Evolutionary conservation across 495 filamentous ascomycete species (phyloP), one percentile per base, ranked within the genome.

Genomic region (Tuber aestivum): DNA sequence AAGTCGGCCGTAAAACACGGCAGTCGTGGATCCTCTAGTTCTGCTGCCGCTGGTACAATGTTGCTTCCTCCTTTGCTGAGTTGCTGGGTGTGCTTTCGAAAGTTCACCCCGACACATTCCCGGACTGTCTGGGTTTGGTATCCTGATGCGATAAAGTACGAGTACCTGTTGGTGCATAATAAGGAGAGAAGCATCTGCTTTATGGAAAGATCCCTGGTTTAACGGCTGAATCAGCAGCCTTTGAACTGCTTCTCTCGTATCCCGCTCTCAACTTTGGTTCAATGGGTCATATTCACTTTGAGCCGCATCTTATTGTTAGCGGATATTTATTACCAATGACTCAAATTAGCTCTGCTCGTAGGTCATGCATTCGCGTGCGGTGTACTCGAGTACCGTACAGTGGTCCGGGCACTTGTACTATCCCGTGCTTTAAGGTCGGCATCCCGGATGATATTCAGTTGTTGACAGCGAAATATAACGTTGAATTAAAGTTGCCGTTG

Each of bases 101-200:
- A 78, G 56, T 10, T 65, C n/a, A 79, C 78, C 78, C 77, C 78
- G 76, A 79, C 78, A 45, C 61, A 75, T 72, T 72, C 74, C 56
- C 41, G 45, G 32, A 69, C 69, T 68, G 32, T 70, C 77, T 73
- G 41, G 70, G 56, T 79, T 75, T 68, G 77, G 78, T 14, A 79
- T 75, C 42, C 61, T 27, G 77, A 79, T 68, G 78, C 78, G 78
- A 75, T 72, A 70, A 37, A 45, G 45, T 70, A 18, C 38, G n/a
- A n/a, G n/a, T n/a, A n/a, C n/a, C n/a, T n/a, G n/a, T n/a, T 41
- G 75, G 72, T 38, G 70, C 56, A 79, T 77, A 79, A 65, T 70
- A 79, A 70, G n/a, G n/a, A 69, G 44, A 76, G 70, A 61, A 32
- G 74, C 23, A 76, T 27, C 56, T 35, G 12, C 56, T 27, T 27